Evolutionary conservation across 192 early-diverging fungal species (phyloP), one percentile per base, ranked within the genome.

Genomic region (Coemansia sp.): DNA sequence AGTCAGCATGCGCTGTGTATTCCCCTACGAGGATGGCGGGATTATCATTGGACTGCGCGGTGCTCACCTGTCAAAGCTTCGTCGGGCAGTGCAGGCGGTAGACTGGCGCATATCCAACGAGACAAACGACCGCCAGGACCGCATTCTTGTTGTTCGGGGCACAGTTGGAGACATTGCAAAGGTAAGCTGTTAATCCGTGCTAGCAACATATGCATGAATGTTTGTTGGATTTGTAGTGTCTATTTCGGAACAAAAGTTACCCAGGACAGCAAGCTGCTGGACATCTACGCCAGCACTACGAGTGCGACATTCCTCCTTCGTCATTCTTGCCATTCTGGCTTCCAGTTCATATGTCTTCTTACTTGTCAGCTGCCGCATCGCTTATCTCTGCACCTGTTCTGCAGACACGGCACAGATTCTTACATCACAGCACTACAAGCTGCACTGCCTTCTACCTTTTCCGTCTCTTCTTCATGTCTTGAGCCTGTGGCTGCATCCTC

Each of bases 31-130:
- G 54, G 79, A 81, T 43, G 79, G 79, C 14, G 79, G 79, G 1
- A 81, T 81, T 48, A 81, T 81, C n/a, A 81, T 81, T 61, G 79
- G 79, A 8, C 53, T 75, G 55, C 73, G 79, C 20, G 79, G 79
- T 2, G 74, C 74, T 3, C 79, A 81, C 55, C 70, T 81, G 24
- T 57, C 70, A 5, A 81, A 81, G 70, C 66, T 81, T 59, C 79
- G 79, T 38, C 57, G 60, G 10, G 47, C 73, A 10, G 54, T 70
- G 45, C 63, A 62, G 12, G 22, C 45, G 16, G 79, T 81, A 13
- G 79, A 81, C 59, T 76, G 73, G 79, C 69, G 67, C 61, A 81
- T 81, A n/a, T 81, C 79, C 29, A 81, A 72, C 63, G 79, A 81
- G 41, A 75, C 79, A 6, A 76, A 69, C 60, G 74, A 81, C 54